Evolutionary conservation across 331 rosid species (phyloP).

Genomic region (Quercus phellos): DNA sequence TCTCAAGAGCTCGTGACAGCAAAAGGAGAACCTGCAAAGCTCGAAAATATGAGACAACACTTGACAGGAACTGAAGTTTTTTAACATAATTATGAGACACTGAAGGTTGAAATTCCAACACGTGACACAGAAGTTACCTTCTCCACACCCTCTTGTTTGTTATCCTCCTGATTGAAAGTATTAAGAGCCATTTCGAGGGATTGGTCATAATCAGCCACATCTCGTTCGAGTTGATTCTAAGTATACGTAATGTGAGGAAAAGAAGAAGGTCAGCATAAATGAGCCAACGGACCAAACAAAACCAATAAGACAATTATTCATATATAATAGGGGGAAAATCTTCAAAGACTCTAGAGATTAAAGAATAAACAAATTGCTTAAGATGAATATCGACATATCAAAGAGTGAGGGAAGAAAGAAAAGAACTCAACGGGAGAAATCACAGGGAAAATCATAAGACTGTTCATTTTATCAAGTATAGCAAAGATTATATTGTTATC

Average conservation of each 20-base stretch:
- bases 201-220: conserved; percentile 62
- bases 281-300: not conserved
- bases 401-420: conserved; percentile 8
- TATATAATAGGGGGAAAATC: conserved; percentile 1
- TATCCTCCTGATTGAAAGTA: conserved; percentile 70
- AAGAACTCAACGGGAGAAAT: not conserved
- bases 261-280: conserved; percentile 31
- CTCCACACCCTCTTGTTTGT: conserved; percentile 57
- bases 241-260: conserved; percentile 28
- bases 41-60: conserved; percentile 25
- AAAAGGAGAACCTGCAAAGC: conserved; percentile 72
- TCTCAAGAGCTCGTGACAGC: conserved; percentile 75
- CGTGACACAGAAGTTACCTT: conserved; percentile 49
- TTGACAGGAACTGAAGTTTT: conserved; percentile 10
- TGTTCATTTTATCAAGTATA: not conserved
- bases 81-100: conserved; percentile 12
- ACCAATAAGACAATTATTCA: not conserved
- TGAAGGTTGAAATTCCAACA: conserved; percentile 15
- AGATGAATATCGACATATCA: not conserved
- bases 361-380: conserved; percentile 1
- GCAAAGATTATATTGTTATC: not conserved
- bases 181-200: conserved; percentile 74
- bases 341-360: conserved; percentile 13
- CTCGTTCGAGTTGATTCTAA: conserved; percentile 68
- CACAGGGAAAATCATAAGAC: not conserved